Conservation (phyloP, 805 yeast genomes). For the Lipomyces chichibuensis region DNA sequence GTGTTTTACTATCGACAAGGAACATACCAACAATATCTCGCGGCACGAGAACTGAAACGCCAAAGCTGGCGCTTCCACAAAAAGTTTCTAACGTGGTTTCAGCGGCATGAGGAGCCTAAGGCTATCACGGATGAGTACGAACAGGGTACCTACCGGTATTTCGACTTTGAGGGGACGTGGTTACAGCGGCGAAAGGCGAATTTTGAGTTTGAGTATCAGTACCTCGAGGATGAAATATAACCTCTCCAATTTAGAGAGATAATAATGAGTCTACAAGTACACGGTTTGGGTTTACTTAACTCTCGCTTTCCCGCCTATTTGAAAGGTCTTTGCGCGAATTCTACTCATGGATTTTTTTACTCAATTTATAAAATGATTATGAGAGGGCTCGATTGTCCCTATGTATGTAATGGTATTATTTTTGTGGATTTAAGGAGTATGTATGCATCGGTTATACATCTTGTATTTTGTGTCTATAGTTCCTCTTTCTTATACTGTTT, state of each 20-base stretch:
- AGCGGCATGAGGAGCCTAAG: constrained; percentile 61
- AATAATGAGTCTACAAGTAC: not conserved
- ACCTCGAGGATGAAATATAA: constrained; percentile 47
- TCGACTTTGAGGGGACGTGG: constrained; percentile 67
- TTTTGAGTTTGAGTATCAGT: constrained; percentile 56
- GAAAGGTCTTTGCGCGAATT: not conserved
- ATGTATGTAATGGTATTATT: not conserved
- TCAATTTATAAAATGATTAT: not conserved
- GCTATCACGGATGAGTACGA: constrained; percentile 49
- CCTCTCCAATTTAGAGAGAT: not conserved
- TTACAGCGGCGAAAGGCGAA: constrained; percentile 62
- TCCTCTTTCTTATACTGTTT: not conserved
- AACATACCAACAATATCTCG: constrained; percentile 68
- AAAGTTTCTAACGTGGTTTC: constrained; percentile 78
- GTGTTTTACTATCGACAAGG: constrained; percentile 86
- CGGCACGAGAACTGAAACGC: constrained; percentile 76
- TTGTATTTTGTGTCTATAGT: constrained; percentile 1
- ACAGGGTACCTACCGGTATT: constrained; percentile 70
- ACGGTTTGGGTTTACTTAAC: not conserved
- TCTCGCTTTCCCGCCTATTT: not conserved
- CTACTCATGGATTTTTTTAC: not conserved
- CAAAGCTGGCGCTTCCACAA: constrained; percentile 84
- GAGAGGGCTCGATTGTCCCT: not conserved
- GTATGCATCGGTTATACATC: not conserved
- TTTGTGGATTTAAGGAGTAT: not conserved